Evolutionary conservation across 441 rosid species (phyloP).

Genomic region (Euphorbia schlechtendalii): DNA sequence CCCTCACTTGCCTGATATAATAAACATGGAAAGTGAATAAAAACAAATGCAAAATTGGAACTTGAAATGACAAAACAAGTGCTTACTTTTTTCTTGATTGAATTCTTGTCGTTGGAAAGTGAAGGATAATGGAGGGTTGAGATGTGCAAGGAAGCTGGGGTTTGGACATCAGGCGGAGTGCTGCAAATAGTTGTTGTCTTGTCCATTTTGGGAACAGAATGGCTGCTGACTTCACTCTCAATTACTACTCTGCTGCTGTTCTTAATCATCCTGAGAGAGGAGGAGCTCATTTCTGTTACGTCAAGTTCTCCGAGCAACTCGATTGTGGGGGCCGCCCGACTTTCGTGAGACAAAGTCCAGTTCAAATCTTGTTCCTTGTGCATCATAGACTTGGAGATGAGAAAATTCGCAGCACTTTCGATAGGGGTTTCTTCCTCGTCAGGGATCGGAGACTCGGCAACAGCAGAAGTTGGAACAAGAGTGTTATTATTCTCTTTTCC

Average conservation of each 20-base stretch:
- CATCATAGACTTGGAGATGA: no score
- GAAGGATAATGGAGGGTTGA: no score
- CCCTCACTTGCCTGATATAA: conserved; percentile 12
- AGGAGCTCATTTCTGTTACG: conserved; percentile 28
- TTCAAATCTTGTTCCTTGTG: conserved; percentile 13
- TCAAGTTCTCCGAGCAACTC: conserved; percentile 49
- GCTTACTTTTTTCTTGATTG: not conserved
- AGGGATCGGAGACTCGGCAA: conserved; percentile 14
- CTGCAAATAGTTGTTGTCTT: no score
- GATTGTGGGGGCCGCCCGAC: conserved; percentile 29
- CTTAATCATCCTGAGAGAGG: conserved; percentile 16
- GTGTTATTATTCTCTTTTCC: conserved; percentile 13
- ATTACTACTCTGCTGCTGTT: conserved; percentile 18
- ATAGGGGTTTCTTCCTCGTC: no score
- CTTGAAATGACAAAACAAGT: not conserved
- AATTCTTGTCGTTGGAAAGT: no score
- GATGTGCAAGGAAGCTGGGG: no score
- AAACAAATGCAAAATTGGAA: not conserved
- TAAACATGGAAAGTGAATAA: conserved; percentile 12
- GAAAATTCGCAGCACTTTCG: no score
- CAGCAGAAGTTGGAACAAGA: not conserved
- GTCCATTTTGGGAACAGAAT: no score
- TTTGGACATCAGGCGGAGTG: conserved; percentile 12
- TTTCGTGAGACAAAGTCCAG: no score
- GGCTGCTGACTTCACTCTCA: conserved; percentile 23